Evolutionary conservation across 2,329 filamentous ascomycete species (phyloP), one percentile per base, ranked within the genome.

Genomic region (Cryphonectria naterciae): DNA sequence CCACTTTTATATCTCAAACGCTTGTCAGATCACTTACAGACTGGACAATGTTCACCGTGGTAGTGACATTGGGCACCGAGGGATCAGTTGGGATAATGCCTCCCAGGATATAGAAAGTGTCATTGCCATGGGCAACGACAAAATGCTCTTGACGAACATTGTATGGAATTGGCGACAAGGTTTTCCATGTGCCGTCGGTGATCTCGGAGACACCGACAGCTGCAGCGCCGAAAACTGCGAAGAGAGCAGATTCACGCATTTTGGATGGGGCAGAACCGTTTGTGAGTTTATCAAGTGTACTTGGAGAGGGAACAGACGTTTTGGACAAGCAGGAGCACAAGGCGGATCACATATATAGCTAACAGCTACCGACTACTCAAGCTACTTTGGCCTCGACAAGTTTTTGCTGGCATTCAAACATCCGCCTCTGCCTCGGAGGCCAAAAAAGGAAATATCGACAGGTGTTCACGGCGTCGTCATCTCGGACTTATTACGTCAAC

Each of bases 111-210:
- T 75, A 76, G 2, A 79, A 32, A 0, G 74, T 68, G 13, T 73
- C 74, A 8, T 73, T 63, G 2, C 74, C 74, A 17, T 79, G 39
- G 1, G 75, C 74, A 5, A 76, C 75, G 0, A 75, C 75, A 5
- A 75, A 69, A 61, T 79, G 77, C 62, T 79, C 78, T 67, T 79
- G 78, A 37, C 75, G 76, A 2, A 77, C 70, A 7, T 73, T 71
- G 64, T 73, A 64, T 15, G 77, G 74, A 4, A 79, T 77, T 1
- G 74, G 63, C 7, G 76, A 61, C 10, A 79, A 64, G 2, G 67
- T 68, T 39, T 75, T 68, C 78, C 78, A 79, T 46, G 65, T 70
- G 2, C 70, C 70, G n/a, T 68, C 67, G n/a, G 61, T 49, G n/a
- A 64, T 62, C 58, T 68, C 22, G 10, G 67, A 37, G 7, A 68